Evolutionary conservation across 2,329 filamentous ascomycete genomes (phyloP).

Genomic region (Colletotrichum spaethianum): DNA sequence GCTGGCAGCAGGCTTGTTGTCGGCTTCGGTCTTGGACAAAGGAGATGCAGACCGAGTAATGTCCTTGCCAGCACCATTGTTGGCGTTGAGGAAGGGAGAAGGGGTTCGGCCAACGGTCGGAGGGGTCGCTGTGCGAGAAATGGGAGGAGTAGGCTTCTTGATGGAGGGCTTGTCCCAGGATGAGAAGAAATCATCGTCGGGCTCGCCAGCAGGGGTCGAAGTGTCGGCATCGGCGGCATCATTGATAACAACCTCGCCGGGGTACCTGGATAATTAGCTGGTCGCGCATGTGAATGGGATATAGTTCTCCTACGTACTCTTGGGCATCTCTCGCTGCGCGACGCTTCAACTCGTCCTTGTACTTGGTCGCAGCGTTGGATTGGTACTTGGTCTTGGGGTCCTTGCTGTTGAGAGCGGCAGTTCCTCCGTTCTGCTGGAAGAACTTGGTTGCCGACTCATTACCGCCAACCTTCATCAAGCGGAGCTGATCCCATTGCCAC

Average conservation of each 20-base stretch:
- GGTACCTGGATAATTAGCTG: constrained; percentile 72
- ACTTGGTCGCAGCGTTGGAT: constrained; percentile 92
- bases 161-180: constrained; percentile 99
- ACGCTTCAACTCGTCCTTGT: constrained; percentile 96
- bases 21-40: constrained; percentile 73
- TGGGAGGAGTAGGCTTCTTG: constrained; percentile 94
- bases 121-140: constrained; percentile 90
- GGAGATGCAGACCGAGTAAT: constrained; percentile 87
- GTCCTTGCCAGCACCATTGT: constrained; percentile 79
- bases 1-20: constrained; percentile 73
- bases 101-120: constrained; percentile 83
- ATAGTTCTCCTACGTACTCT: constrained; percentile 70
- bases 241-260: constrained; percentile 86
- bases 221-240: constrained; percentile 77
- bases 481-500: constrained; percentile 99
- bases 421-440: constrained; percentile 96
- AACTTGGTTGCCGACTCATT: constrained; percentile 99
- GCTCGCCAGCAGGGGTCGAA: constrained; percentile 84
- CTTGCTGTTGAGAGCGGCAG: constrained; percentile 94
- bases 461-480: constrained; percentile 97
- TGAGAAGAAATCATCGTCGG: constrained; percentile 96
- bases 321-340: constrained; percentile 86
- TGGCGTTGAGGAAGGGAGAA: constrained; percentile 90
- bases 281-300: neutral
- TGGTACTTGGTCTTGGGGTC: constrained; percentile 98